Conservation (phyloP, 306 rosid genomes). For the Spatholobus suberectus region DNA sequence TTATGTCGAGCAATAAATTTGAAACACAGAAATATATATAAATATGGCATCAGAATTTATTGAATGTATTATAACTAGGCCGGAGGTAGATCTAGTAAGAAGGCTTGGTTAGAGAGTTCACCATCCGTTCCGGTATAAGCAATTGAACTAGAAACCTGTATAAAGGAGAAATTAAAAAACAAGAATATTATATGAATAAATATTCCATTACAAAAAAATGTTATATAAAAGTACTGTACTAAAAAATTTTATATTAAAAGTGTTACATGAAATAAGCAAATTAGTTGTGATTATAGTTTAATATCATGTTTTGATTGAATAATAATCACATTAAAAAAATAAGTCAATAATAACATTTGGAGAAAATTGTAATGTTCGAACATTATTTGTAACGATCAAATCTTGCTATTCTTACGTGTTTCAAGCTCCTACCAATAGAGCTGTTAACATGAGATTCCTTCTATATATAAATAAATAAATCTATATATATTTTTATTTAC, state of each 20-base stretch:
- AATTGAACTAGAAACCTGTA: background rate
- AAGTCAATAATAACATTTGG: background rate
- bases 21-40: background rate
- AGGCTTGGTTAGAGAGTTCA: background rate
- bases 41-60: background rate
- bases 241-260: too few species aligned
- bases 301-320: too few species aligned
- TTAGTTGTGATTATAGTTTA: too few species aligned
- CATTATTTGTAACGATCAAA: too few species aligned
- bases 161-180: background rate
- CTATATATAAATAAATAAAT: too few species aligned
- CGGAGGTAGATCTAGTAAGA: background rate
- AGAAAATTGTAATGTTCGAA: too few species aligned
- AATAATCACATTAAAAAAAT: too few species aligned
- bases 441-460: too few species aligned
- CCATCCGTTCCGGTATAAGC: background rate
- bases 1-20: conserved; percentile 28
- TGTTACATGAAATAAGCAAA: background rate
- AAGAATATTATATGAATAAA: background rate
- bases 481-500: too few species aligned
- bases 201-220: background rate
- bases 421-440: too few species aligned
- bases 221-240: too few species aligned
- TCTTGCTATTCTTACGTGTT: too few species aligned
- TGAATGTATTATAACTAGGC: background rate